Conservation (phyloP, 2,329 filamentous ascomycete species). For the Colletotrichum sp. region DNA sequence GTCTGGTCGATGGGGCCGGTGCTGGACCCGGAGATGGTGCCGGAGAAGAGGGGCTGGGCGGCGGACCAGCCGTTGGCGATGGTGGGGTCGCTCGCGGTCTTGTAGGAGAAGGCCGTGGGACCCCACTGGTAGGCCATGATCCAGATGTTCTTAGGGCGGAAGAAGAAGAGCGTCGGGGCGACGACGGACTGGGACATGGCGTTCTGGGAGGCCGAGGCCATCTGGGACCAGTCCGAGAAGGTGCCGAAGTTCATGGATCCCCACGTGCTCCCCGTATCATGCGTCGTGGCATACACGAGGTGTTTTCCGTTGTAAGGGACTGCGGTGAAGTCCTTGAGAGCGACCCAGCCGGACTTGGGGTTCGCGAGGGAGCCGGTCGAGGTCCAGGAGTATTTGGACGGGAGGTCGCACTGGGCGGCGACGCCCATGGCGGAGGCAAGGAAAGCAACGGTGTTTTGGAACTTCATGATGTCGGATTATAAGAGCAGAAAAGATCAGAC, state of each 20-base stretch:
- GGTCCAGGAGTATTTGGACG: constrained; percentile 60
- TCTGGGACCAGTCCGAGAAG: constrained; percentile 57
- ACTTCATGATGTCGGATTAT: neutral
- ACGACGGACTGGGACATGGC: constrained; percentile 51
- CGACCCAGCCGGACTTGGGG: constrained; percentile 57
- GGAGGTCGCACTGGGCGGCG: constrained; percentile 49
- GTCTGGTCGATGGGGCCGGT: constrained; percentile 68
- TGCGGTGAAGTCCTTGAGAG: constrained; percentile 68
- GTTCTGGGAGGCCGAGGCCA: constrained; percentile 58
- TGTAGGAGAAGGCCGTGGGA: constrained; percentile 62
- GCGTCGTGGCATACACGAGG: constrained; percentile 63
- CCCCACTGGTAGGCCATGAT: constrained; percentile 73
- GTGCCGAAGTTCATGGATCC: constrained; percentile 64
- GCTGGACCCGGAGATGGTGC: constrained; percentile 52
- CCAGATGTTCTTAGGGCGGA: constrained; percentile 65
- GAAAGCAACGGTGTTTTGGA: constrained; percentile 2
- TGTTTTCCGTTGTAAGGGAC: constrained; percentile 61
- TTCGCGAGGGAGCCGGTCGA: constrained; percentile 54
- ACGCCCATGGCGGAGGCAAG: constrained; percentile 23
- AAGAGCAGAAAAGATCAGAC: neutral
- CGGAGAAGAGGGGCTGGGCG: constrained; percentile 59
- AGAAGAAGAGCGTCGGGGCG: constrained; percentile 69
- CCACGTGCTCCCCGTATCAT: constrained; percentile 47
- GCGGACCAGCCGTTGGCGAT: constrained; percentile 62
- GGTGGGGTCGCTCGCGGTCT: constrained; percentile 62